phyloP scores from a whole-genome alignment of 1,284 basidiomycete species.

The Rhodotorula sp. region DNA sequence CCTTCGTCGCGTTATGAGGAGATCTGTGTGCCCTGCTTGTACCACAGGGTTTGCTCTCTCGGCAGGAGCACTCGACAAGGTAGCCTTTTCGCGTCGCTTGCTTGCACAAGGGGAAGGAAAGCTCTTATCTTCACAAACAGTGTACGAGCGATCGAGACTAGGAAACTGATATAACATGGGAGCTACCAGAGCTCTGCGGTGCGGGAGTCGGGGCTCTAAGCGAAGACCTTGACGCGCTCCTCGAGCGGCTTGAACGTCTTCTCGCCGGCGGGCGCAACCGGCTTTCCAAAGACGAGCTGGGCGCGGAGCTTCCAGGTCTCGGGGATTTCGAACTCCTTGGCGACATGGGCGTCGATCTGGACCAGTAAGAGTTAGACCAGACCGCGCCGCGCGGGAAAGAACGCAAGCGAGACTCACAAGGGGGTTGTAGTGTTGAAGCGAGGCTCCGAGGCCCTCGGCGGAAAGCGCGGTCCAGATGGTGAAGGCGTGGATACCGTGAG shows the following conservation, averaged over 20 bases:
- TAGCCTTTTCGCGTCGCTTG: too few relatives aligned
- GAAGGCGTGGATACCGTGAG: constrained; percentile 47
- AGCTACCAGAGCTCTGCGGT: too few relatives aligned
- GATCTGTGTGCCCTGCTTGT: too few relatives aligned
- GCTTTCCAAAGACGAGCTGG: constrained; percentile 54
- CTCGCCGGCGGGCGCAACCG: constrained; percentile 45
- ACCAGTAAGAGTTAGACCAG: not conserved
- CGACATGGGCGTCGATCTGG: constrained; percentile 43
- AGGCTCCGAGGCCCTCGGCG: constrained; percentile 51
- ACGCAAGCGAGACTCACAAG: constrained; percentile 9
- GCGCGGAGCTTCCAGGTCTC: constrained; percentile 50
- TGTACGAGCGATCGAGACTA: not conserved
- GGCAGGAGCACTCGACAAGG: too few relatives aligned
- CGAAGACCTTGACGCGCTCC: constrained; percentile 49
- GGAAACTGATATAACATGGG: not conserved
- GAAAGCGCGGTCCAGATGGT: constrained; percentile 54
- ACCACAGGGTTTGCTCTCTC: too few relatives aligned
- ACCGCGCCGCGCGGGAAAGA: not conserved
- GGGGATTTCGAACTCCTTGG: constrained; percentile 48
- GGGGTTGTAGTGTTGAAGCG: constrained; percentile 48
- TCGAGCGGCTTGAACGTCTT: constrained; percentile 51
- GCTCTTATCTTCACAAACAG: too few relatives aligned
- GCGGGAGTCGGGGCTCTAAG: constrained; percentile 11
- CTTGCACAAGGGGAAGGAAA: too few relatives aligned
- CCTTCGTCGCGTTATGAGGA: too few relatives aligned